Evolutionary conservation across 2,329 filamentous ascomycete species (phyloP).

Genomic region (Fusarium mangiferae): DNA sequence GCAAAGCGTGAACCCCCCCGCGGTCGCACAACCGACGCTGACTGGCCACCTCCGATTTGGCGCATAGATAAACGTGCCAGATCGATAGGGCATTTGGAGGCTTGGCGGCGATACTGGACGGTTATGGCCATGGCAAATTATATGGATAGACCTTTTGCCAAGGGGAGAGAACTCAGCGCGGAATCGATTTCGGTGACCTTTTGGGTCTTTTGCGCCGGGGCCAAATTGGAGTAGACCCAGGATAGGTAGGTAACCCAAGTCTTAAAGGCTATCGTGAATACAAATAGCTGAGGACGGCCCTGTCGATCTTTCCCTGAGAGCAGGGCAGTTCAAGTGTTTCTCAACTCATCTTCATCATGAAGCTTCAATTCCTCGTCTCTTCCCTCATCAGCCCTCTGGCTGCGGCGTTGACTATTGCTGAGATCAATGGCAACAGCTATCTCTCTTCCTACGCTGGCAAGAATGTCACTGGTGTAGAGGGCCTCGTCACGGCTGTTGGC

Average conservation of each 20-base stretch:
- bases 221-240: neutral
- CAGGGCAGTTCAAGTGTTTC: slow-evolving; percentile 3
- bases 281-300: slow-evolving; percentile 30
- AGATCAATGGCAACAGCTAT: slow-evolving; percentile 75
- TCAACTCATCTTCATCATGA: slow-evolving; percentile 40
- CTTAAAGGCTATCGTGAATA: slow-evolving; percentile 12
- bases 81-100: slow-evolving; percentile 40
- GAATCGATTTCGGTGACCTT: slow-evolving; percentile 27
- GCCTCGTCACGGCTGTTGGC: slow-evolving; percentile 72
- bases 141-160: slow-evolving; percentile 21
- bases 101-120: slow-evolving; percentile 18
- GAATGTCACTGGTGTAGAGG: slow-evolving; percentile 67
- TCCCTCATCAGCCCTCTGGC: slow-evolving; percentile 39
- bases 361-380: slow-evolving; percentile 44
- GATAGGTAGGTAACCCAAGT: slow-evolving; percentile 10
- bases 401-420: slow-evolving; percentile 61
- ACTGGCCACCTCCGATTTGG: slow-evolving; percentile 31
- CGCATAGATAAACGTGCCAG: slow-evolving; percentile 44
- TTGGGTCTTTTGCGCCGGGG: slow-evolving; percentile 24
- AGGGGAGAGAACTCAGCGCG: slow-evolving; percentile 3
- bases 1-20: slow-evolving; percentile 26
- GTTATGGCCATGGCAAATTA: neutral
- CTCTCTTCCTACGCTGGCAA: slow-evolving; percentile 69
- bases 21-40: slow-evolving; percentile 3
- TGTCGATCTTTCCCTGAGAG: neutral